Conservation (phyloP, 805 yeast genomes). For the Kodamaea hsintzibuensis region DNA sequence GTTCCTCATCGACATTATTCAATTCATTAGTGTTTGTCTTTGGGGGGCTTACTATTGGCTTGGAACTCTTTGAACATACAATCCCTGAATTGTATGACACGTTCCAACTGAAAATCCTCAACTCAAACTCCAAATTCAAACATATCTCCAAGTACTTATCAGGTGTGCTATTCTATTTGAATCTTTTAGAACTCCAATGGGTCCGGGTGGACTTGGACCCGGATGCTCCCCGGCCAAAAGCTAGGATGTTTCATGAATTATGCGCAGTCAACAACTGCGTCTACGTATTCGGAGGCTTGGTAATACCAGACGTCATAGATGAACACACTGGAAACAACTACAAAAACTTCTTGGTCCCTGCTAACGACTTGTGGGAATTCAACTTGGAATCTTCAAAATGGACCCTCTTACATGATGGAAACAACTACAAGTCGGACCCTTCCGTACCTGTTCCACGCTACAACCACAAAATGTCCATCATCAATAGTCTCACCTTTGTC, state of each 20-base stretch:
- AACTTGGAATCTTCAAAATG: constrained; percentile 54
- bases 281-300: constrained; percentile 67
- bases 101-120: constrained; percentile 32
- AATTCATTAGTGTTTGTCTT: constrained; percentile 62
- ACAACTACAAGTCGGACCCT: constrained; percentile 19
- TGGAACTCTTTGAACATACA: constrained; percentile 45
- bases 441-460: constrained; percentile 43
- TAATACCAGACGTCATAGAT: constrained; percentile 23
- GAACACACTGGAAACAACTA: background rate
- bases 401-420: constrained; percentile 47
- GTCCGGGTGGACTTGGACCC: constrained; percentile 28
- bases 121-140: constrained; percentile 26
- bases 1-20: constrained; percentile 58
- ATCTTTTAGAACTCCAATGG: constrained; percentile 63
- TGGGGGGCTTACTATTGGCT: constrained; percentile 68
- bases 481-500: constrained; percentile 38
- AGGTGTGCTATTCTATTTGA: constrained; percentile 62
- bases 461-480: constrained; percentile 51
- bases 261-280: constrained; percentile 49
- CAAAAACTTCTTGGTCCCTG: constrained; percentile 33
- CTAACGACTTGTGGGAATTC: constrained; percentile 71
- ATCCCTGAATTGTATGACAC: constrained; percentile 38
- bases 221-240: constrained; percentile 30
- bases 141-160: constrained; percentile 47
- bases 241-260: constrained; percentile 63